Conservation (phyloP, 106 monocot genomes). For the Hemerocallis citrina region DNA sequence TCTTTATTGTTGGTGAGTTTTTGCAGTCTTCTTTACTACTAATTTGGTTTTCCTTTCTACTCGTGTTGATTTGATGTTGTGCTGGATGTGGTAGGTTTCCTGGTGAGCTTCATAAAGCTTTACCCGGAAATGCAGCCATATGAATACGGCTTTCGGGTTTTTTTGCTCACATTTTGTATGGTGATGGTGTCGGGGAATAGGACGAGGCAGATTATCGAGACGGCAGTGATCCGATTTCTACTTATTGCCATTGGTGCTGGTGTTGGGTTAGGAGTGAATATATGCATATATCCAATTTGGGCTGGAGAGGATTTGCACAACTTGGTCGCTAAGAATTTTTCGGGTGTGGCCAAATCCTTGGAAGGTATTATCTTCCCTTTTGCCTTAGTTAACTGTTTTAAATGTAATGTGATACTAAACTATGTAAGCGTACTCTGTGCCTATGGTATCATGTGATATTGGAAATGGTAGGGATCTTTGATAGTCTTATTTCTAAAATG, state of each 20-base stretch:
- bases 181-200: slow-evolving; percentile 78
- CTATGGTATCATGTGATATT: no score
- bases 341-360: slow-evolving; percentile 73
- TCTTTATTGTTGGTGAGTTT: slow-evolving; percentile 53
- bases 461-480: no score
- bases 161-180: slow-evolving; percentile 85
- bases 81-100: slow-evolving; percentile 49
- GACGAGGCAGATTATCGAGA: slow-evolving; percentile 46
- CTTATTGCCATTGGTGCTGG: slow-evolving; percentile 74
- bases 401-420: background rate
- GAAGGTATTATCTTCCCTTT: slow-evolving; percentile 50
- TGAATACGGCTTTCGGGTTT: slow-evolving; percentile 92
- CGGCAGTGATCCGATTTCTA: slow-evolving; percentile 69
- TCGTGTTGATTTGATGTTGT: slow-evolving; percentile 8
- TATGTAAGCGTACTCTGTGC: background rate
- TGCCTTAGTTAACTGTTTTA: background rate
- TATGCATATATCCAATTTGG: slow-evolving; percentile 98
- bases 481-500: no score
- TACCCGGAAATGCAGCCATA: slow-evolving; percentile 91
- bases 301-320: slow-evolving; percentile 97
- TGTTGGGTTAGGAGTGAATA: slow-evolving; percentile 77
- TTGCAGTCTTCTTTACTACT: background rate
- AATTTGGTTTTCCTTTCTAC: background rate
- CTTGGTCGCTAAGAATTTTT: slow-evolving; percentile 82
- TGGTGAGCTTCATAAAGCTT: slow-evolving; percentile 62